phyloP scores from a whole-genome alignment of 371 early-diverging fungal species.

The Mortierella sp. region DNA sequence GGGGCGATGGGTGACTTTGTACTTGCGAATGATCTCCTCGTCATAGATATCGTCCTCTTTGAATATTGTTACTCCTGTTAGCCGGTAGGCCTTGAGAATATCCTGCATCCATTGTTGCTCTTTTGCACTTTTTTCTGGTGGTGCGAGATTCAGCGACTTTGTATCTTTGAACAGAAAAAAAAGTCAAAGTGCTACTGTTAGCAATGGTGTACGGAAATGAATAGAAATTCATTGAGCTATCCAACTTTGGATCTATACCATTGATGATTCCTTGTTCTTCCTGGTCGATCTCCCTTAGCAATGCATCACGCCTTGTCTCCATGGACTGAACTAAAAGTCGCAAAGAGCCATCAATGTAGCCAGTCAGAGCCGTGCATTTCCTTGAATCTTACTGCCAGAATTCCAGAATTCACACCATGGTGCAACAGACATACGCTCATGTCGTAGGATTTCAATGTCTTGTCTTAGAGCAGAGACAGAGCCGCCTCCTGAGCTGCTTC shows the following conservation, averaged over 20 bases:
- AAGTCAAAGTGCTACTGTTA: neutral
- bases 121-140: constrained; percentile 9
- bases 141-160: neutral
- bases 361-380: neutral
- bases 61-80: constrained; percentile 46
- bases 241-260: constrained; percentile 19
- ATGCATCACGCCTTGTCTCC: constrained; percentile 28
- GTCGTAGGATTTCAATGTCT: constrained; percentile 39
- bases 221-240: no score
- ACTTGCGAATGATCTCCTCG: constrained; percentile 5
- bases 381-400: neutral
- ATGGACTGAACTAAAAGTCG: constrained; percentile 19
- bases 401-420: neutral
- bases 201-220: neutral
- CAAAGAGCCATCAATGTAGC: neutral
- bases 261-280: constrained; percentile 29
- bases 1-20: constrained; percentile 6
- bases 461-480: constrained; percentile 24
- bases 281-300: constrained; percentile 27
- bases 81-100: constrained; percentile 41
- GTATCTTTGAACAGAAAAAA: neutral
- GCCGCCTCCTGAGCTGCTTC: no score
- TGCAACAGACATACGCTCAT: constrained; percentile 25
- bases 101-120: constrained; percentile 38
- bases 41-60: constrained; percentile 26